phyloP scores from a whole-genome alignment of 2,329 filamentous ascomycete species.

The Botrytis elliptica region DNA sequence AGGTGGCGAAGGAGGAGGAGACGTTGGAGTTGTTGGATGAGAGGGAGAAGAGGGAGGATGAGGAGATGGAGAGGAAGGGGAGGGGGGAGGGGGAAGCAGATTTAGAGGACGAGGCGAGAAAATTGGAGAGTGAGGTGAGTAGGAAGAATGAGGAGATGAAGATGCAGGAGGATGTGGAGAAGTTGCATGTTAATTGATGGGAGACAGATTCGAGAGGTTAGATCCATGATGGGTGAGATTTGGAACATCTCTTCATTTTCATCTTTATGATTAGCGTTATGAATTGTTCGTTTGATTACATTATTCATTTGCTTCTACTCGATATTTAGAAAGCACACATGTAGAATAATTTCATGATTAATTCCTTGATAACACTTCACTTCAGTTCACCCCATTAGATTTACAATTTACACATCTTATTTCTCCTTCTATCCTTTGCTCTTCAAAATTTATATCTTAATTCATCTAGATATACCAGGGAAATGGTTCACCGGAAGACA shows the following conservation, averaged over 20 bases:
- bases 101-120: slow-evolving; percentile 37
- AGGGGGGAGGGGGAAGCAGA: slow-evolving; percentile 28
- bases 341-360: neutral
- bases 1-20: slow-evolving; percentile 48
- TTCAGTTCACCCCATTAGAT: neutral
- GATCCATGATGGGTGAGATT: too few species aligned
- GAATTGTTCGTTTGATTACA: neutral
- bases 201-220: neutral
- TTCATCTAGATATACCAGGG: neutral
- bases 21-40: slow-evolving; percentile 46
- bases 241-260: neutral
- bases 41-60: slow-evolving; percentile 42
- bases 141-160: slow-evolving; percentile 16
- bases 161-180: slow-evolving; percentile 20
- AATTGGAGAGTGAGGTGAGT: slow-evolving; percentile 33
- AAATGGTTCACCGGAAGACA: neutral
- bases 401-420: neutral
- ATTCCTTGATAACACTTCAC: neutral
- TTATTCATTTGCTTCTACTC: neutral
- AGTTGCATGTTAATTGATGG: slow-evolving; percentile 16
- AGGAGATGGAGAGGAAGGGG: slow-evolving; percentile 26
- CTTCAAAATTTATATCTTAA: neutral
- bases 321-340: neutral
- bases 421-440: neutral
- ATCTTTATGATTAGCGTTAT: neutral